Evolutionary conservation across 257 asterid genomes (phyloP), one percentile per base, ranked within the genome.

Genomic region (Solanum piurae): DNA sequence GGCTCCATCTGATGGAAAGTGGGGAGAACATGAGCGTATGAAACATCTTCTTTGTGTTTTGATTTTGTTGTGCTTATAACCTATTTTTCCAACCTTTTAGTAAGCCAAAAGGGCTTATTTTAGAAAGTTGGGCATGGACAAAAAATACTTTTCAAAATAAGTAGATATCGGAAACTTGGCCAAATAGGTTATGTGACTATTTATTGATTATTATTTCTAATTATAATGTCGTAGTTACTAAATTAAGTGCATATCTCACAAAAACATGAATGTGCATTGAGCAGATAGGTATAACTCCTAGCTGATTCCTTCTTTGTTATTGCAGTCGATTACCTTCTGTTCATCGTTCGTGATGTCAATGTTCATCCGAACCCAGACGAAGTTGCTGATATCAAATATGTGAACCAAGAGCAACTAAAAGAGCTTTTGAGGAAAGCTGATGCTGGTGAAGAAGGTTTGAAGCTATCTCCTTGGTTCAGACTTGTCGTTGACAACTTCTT

Each of bases 1-100:
- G 90, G 99, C 99, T 40, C 98, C 99, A 16, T 95, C 99, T 21
- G 99, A 96, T 89, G 99, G 99, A 74, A 95, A 94, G 90, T 96
- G 99, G 99, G 99, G 99, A 88, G 99, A 96, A 86, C 99, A 96
- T 85, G 99, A 96, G 93, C 87, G 99, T 96, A 93, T 74, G 66
- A 10, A 21, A 11, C 31, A 18, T 82, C 85, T 29, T 12, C 66
- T 29, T 80, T 49, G 29, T 82, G 29, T 52, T 80, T 80, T 16
- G 0, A 14, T 79, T 13, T 46, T 79, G 9, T n/a, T 27, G 85
- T 27, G 83, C 52, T 37, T 74, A 12, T 36, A 10, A 37, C 52
- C 83, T 74, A 37, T 36, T 74, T 74, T 5, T 12, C 80, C 52
- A 21, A 36, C 29, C 31, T 74, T 74, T 74, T 74, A 74, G 29